A percentile compares a stretch with the other conserved stretches of the same genome.
phyloP scores from a whole-genome alignment of 345 rosid genomes.

The Acer yangbiense region DNA sequence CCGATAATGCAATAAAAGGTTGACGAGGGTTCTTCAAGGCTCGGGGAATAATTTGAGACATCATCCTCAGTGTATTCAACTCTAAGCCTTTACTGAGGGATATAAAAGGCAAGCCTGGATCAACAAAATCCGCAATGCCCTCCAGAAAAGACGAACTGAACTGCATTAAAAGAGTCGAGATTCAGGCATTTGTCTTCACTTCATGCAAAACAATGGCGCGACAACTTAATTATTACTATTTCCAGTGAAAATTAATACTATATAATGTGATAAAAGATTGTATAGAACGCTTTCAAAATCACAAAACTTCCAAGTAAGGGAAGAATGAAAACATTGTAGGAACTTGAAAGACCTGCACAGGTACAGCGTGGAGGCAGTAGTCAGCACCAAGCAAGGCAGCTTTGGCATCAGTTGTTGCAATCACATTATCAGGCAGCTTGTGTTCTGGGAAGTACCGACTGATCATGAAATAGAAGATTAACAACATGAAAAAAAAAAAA shows the following conservation, averaged over 20 bases:
- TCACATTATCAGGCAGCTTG: constrained; percentile 76
- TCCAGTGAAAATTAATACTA: not conserved
- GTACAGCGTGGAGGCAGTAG: constrained; percentile 89
- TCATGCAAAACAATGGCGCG: not conserved
- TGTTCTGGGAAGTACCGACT: constrained; percentile 87
- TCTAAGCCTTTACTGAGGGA: constrained; percentile 94
- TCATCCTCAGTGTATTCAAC: constrained; percentile 85
- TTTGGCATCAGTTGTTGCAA: constrained; percentile 76
- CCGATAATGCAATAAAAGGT: constrained; percentile 78
- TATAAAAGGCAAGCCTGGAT: constrained; percentile 86
- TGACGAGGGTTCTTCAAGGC: too few species aligned
- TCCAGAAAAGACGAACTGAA: constrained; percentile 82
- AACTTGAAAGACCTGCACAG: constrained; percentile 70
- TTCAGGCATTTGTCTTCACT: constrained; percentile 19
- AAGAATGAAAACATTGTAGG: not conserved
- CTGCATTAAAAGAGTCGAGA: constrained; percentile 49
- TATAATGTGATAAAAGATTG: not conserved
- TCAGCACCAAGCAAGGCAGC: constrained; percentile 76
- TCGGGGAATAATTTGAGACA: constrained; percentile 90
- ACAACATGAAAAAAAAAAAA: not conserved
- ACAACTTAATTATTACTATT: not conserved
- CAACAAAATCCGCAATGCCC: constrained; percentile 72
- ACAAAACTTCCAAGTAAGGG: not conserved
- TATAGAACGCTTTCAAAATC: not conserved
- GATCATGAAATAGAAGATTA: constrained; percentile 8